These are phyloP conservation scores for Diospyros lotus DNA, from an alignment of 148 eudicot genomes.

Conservation along the genomic window DNA sequence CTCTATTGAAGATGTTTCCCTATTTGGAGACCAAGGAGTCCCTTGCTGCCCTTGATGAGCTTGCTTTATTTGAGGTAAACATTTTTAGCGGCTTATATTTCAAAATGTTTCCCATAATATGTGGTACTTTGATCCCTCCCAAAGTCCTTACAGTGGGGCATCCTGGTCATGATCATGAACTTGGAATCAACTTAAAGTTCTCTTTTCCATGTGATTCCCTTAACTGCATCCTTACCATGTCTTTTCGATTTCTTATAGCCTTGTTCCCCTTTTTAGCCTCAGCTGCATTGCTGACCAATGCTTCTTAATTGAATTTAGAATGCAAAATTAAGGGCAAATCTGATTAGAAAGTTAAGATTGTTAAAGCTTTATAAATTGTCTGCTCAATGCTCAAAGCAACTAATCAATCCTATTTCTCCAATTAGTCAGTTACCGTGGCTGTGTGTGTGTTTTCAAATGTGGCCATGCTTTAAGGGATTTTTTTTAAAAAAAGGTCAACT, in stretches of 20 bases:
- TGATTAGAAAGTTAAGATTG: neutral
- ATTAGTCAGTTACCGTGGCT: too few relatives aligned
- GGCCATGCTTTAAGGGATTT: too few relatives aligned
- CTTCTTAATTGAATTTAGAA: neutral
- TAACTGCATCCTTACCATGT: neutral
- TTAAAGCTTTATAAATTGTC: neutral
- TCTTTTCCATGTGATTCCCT: too few relatives aligned
- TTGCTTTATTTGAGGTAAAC: conserved; percentile 55
- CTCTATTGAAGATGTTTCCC: conserved; percentile 82
- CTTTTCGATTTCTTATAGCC: neutral
- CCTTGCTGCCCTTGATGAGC: conserved; percentile 68
- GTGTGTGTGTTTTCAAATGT: too few relatives aligned
- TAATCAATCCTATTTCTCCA: too few relatives aligned
- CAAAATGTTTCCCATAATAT: neutral
- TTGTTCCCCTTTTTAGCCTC: neutral
- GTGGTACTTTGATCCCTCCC: neutral
- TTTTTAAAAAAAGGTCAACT: too few relatives aligned
- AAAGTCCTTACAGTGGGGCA: neutral
- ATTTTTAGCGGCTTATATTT: neutral
- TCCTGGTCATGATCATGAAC: neutral
- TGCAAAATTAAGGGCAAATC: neutral
- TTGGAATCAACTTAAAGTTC: neutral
- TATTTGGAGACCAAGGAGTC: conserved; percentile 67
- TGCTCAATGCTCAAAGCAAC: neutral
- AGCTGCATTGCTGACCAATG: neutral